Conservation (phyloP, 495 filamentous ascomycete species). For the Aspergillus kassunensis region DNA sequence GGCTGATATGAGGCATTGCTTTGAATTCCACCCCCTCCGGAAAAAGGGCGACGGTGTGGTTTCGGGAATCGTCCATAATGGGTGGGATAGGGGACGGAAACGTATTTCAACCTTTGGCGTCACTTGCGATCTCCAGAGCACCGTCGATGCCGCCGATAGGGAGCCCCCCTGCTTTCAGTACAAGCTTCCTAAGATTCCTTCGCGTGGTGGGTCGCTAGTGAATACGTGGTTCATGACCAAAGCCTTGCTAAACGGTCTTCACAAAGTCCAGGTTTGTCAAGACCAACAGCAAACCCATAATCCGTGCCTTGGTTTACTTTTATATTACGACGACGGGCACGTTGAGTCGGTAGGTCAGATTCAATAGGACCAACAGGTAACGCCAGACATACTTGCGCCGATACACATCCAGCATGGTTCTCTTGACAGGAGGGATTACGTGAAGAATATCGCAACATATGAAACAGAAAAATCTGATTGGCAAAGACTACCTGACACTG, state of each 20-base stretch:
- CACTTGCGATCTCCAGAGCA: conserved; percentile 13
- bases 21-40: conserved; percentile 10
- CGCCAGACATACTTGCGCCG: conserved; percentile 1
- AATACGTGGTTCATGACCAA: conserved; percentile 13
- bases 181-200: conserved; percentile 1
- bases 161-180: neutral
- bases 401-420: neutral
- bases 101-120: conserved; percentile 8
- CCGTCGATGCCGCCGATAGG: neutral
- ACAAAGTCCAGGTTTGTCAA: conserved; percentile 10
- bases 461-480: neutral
- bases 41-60: conserved; percentile 6
- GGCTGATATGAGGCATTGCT: neutral
- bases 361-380: conserved; percentile 10
- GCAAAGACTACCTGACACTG: conserved; percentile 1
- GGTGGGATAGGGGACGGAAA: conserved; percentile 1
- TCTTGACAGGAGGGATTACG: conserved; percentile 4
- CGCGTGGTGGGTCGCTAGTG: neutral
- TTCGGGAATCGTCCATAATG: conserved; percentile 12
- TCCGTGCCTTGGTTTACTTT: too few species aligned
- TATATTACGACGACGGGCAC: conserved; percentile 11
- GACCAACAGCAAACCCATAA: conserved; percentile 5
- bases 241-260: conserved; percentile 9
- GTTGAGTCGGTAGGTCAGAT: conserved; percentile 15
- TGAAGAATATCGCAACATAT: conserved; percentile 10